Conservation (phyloP, 176 grass and related monocot species). For the Ensete ventricosum region DNA sequence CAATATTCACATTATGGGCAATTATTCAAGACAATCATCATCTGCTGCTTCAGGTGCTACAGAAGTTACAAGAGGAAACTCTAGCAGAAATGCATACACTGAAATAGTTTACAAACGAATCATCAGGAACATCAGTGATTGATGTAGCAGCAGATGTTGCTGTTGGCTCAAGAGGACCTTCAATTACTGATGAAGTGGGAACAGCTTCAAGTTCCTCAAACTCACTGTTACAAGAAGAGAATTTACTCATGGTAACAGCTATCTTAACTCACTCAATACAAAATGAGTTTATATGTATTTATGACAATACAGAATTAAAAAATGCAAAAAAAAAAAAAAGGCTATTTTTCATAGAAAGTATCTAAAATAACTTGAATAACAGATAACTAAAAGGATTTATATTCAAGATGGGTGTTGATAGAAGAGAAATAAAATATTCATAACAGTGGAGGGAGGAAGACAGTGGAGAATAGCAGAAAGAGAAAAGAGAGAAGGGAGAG, state of each 20-base stretch:
- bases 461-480: too few species aligned
- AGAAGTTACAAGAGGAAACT: background rate
- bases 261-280: background rate
- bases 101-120: conserved; percentile 21
- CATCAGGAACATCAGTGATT: conserved; percentile 13
- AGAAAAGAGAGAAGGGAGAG: too few species aligned
- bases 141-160: conserved; percentile 4
- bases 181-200: conserved; percentile 14
- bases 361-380: background rate
- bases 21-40: background rate
- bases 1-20: background rate
- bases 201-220: conserved; percentile 21
- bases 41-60: background rate
- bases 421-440: too few species aligned
- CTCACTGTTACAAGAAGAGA: conserved; percentile 2
- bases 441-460: too few species aligned
- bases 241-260: background rate
- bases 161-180: conserved; percentile 13
- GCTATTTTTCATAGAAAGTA: background rate
- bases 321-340: too few species aligned
- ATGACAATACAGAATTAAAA: too few species aligned
- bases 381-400: too few species aligned
- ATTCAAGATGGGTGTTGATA: too few species aligned
- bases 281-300: background rate
- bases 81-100: conserved; percentile 2